Evolutionary conservation across 805 yeast species (phyloP), one percentile per base, ranked within the genome.

Genomic region (Zygotorulaspora danielsina): DNA sequence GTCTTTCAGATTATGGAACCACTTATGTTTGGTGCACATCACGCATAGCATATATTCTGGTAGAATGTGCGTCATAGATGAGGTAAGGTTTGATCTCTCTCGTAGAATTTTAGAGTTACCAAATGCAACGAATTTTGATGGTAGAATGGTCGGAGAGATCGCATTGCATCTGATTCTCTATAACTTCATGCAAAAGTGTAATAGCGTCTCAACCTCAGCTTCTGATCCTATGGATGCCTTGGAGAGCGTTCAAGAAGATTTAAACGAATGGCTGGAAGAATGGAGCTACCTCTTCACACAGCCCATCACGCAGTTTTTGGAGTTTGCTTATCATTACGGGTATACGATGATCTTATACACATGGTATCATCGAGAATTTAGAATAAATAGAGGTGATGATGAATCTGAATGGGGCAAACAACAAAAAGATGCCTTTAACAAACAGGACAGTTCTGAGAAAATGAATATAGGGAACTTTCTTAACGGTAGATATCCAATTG

Each of bases 91-190:
- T 31, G 77, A 75, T 42, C 72, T 75, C 42, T 78, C 85, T 44
- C 69, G 78, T 7, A 70, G 76, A 15, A 73, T 81, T 1, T 62
- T 80, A 34, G 75, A 78, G 27, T 59, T 76, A 26, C 67, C 79
- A 4, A 66, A 75, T 24, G 76, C 88, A 2, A 81, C 88, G 5
- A 81, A 82, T 53, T 84, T 84, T 56, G 95, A 84, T 55, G 86
- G 84, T n/a, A 63, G 93, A 42, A 81, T 84, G 77, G 80, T 83
- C 6, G 80, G 87, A 28, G 94, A 84, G 58, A 76, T 82, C 36
- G 73, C 79, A 13, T 67, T 82, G 8, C 76, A 80, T 38, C 57
- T 75, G 12, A 44, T 48, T 16, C 34, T 50, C 0, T 81, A 81
- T 60, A 73, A 74, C 41, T 81, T 69, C 55, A 63, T 79, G 15